Evolutionary conservation across 768 basidiomycete genomes (phyloP), one percentile per base, ranked within the genome.

Genomic region (Tricholoma terreum): DNA sequence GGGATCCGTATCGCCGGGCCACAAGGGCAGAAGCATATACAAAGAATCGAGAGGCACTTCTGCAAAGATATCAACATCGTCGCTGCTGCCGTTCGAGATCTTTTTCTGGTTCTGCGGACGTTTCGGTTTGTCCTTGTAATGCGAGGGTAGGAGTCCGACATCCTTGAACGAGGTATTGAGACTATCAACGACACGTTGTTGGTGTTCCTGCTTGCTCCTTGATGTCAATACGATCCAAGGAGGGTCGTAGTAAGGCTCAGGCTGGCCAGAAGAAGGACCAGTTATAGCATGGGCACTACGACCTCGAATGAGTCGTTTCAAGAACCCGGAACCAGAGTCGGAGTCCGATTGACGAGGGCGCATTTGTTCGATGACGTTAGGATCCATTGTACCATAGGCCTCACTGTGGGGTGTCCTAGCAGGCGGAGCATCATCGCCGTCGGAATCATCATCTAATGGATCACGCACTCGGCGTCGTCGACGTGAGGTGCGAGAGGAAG

Each of bases 11-110:
- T 89, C 86, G 15, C 85, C 81, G 8, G 87, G 84, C 90, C 90
- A 93, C n/a, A 93, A 76, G 14, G 91, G 91, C 15, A 93, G 76
- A 22, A 92, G 79, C 91, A 93, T 92, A 68, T 87, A 90, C 52
- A 92, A 74, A 21, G 83, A 82, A 12, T 92, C 89, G 5, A 80
- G 71, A 0, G 87, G 86, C 35, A 92, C 77, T 33, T 82, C 75
- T 33, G 81, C 77, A 55, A 90, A 82, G 59, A 88, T 75, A 57
- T 82, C 78, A 4, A 69, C 48, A n/a, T 66, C 58, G 63, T 55
- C 57, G 61, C 61, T 51, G 27, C 64, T 54, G 31, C 52, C 55
- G 50, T 61, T 64, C 55, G 70, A 67, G 45, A 65, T 63, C 42
- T 69, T 61, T 63, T 71, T 71, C 57, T 68, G 67, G 57, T 70